Evolutionary conservation across 208 protist genomes (phyloP), one percentile per base, ranked within the genome.

Genomic region (Jaenimonas drosophilae): DNA sequence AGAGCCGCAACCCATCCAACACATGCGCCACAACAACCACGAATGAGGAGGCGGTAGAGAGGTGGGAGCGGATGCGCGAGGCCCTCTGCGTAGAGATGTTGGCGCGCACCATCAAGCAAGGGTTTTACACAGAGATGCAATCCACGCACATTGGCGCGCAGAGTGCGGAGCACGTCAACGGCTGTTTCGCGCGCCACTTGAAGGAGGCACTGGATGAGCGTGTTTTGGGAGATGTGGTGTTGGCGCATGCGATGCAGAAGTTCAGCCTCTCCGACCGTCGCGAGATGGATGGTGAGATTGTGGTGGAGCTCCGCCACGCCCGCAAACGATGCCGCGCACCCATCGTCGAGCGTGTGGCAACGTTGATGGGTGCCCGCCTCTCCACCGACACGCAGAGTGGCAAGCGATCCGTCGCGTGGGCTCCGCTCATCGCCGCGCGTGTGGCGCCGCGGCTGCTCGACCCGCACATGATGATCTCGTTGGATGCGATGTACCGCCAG

Each of bases 61-160:
- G n/a, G n/a, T 64, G 52, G 49, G 54, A 50, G 20, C 45, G 16
- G 16, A 29, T 70, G 26, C 36, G 57, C 36, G 39, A 3, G 3
- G 54, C 46, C n/a, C 32, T 78, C 12, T 48, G 45, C 1, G 25
- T 72, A 2, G 70, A 78, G 40, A 70, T 78, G 70, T 44, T 78
- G 6, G 58, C 70, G 16, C 58, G 70, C 3, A 60, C 50, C 6
- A 53, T 68, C 6, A 78, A 78, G 59, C 59, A 78, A 24, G 64
- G 64, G 38, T 73, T 78, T 46, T 70, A 72, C 32, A 42, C 69
- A 12, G 54, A 66, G 37, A 49, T 58, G 2, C 69, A 70, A 16
- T 28, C 63, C 12, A 70, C 59, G 31, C 55, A 51, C 27, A 49
- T 54, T 19, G 59, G 49, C 17, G 25, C 51, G 37, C 54, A 59